These are phyloP conservation scores for Pseudocercospora pini-densiflorae DNA, from an alignment of 2,329 filamentous ascomycete genomes.

Conservation along the genomic window DNA sequence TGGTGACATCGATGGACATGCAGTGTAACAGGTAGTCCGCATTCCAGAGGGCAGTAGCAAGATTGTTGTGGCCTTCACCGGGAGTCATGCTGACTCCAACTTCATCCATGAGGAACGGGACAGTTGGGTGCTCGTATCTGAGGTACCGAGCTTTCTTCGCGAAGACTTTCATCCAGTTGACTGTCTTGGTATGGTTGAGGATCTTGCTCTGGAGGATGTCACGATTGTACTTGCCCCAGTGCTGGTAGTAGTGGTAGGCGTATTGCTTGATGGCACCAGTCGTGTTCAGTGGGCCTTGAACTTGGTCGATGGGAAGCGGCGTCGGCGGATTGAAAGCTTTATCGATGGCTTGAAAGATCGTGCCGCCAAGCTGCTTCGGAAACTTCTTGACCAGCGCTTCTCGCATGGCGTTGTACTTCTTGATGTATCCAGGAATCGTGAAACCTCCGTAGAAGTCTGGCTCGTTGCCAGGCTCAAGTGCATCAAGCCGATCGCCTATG, in stretches of 20 bases:
- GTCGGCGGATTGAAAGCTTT: conserved; percentile 7
- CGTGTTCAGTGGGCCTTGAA: not conserved
- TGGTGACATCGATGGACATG: conserved; percentile 12
- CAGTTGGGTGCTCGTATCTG: not conserved
- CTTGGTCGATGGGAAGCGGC: conserved; percentile 6
- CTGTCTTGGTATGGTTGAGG: conserved; percentile 16
- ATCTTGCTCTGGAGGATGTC: conserved; percentile 5
- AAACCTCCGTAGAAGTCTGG: conserved; percentile 13
- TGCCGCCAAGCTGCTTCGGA: not conserved
- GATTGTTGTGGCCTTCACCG: conserved; percentile 15
- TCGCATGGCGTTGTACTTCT: conserved; percentile 9
- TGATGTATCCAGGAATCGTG: conserved; percentile 13
- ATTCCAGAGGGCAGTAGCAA: conserved; percentile 18
- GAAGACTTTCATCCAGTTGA: conserved; percentile 7
- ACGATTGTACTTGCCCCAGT: not conserved
- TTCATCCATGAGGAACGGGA: conserved; percentile 16
- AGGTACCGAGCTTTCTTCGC: conserved; percentile 8
- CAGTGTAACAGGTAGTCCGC: conserved; percentile 16
- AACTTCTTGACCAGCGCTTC: conserved; percentile 10
- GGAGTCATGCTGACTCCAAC: conserved; percentile 8
- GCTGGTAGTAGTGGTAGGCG: conserved; percentile 23
- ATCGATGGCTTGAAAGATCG: conserved; percentile 18
- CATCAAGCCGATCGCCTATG: conserved; percentile 17
- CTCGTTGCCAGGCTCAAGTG: conserved; percentile 21
- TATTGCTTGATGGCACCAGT: conserved; percentile 10